These are phyloP conservation scores for Benincasa hispida DNA, from an alignment of 306 rosid genomes.

Conservation along the genomic window DNA sequence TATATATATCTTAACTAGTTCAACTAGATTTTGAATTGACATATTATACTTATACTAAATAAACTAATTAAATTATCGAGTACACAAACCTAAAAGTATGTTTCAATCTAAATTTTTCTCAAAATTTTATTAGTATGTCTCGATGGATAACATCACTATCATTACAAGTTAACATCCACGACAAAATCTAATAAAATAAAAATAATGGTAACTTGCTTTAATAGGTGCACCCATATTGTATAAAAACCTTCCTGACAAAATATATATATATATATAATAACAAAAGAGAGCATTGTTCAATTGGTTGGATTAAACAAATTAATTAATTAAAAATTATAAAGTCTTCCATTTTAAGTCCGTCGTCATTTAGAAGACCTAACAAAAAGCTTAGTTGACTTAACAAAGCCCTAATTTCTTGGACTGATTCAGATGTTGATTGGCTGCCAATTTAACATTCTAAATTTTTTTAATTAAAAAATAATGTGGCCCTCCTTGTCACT, in stretches of 20 bases:
- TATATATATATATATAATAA: no score
- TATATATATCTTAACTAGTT: no score
- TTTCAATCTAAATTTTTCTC: not conserved
- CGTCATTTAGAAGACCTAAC: not conserved
- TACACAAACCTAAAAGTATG: no score
- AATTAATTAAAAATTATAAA: not conserved
- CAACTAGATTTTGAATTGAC: no score
- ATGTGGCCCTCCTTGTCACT: not conserved
- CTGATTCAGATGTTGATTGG: not conserved
- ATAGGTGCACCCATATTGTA: not conserved
- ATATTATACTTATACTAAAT: no score
- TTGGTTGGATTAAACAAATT: not conserved
- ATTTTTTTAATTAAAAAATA: not conserved
- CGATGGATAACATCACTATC: not conserved
- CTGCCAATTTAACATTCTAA: not conserved
- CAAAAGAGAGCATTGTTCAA: not conserved
- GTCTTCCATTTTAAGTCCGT: not conserved
- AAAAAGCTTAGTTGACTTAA: slow-evolving; percentile 1
- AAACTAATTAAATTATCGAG: no score
- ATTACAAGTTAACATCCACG: not conserved
- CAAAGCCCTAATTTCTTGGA: slow-evolving; percentile 5
- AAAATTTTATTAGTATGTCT: not conserved
- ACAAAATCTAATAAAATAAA: not conserved
- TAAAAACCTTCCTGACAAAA: not conserved
- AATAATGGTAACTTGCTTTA: not conserved